Evolutionary conservation across 2,329 filamentous ascomycete genomes (phyloP).

Genomic region (Cordyceps fumosorosea): DNA sequence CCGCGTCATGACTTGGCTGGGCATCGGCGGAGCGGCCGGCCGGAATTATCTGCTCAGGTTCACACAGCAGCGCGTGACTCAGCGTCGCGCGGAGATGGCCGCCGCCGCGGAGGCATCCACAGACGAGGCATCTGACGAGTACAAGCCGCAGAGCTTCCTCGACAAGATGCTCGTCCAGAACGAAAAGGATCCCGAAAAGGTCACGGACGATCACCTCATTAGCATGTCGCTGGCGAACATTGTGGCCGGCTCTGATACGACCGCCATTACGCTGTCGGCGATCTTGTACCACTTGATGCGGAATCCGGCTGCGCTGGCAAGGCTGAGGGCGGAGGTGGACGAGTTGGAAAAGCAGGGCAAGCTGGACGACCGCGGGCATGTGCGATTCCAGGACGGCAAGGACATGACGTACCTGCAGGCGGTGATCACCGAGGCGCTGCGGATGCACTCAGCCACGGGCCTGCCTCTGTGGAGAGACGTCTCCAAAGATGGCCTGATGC

Average conservation of each 20-base stretch:
- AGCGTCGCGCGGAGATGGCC: constrained; percentile 14
- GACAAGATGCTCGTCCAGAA: constrained; percentile 28
- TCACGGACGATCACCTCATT: constrained; percentile 31
- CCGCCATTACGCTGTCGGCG: constrained; percentile 38
- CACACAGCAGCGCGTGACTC: constrained; percentile 24
- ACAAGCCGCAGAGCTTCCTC: constrained; percentile 16
- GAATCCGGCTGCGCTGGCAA: constrained; percentile 19
- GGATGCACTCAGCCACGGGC: constrained; percentile 42
- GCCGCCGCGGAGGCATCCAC: constrained; percentile 4
- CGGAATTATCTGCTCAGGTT: constrained; percentile 22
- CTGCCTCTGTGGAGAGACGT: constrained; percentile 44
- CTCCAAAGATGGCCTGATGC: constrained; percentile 34
- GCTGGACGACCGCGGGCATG: constrained; percentile 10
- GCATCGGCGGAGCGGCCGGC: constrained; percentile 19
- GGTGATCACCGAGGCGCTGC: constrained; percentile 45
- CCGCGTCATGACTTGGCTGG: constrained; percentile 15
- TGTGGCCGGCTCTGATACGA: constrained; percentile 37
- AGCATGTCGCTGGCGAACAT: constrained; percentile 27
- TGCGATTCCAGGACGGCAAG: constrained; percentile 31
- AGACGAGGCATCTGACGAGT: constrained; percentile 9
- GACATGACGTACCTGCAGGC: constrained; percentile 46
- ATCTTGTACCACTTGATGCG: constrained; percentile 39
- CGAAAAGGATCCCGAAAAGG: constrained; percentile 33
- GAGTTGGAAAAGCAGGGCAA: background rate
- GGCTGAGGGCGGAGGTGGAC: constrained; percentile 21